phyloP scores from a whole-genome alignment of 2,329 filamentous ascomycete species.

The Lecanoromycetidae sp. region DNA sequence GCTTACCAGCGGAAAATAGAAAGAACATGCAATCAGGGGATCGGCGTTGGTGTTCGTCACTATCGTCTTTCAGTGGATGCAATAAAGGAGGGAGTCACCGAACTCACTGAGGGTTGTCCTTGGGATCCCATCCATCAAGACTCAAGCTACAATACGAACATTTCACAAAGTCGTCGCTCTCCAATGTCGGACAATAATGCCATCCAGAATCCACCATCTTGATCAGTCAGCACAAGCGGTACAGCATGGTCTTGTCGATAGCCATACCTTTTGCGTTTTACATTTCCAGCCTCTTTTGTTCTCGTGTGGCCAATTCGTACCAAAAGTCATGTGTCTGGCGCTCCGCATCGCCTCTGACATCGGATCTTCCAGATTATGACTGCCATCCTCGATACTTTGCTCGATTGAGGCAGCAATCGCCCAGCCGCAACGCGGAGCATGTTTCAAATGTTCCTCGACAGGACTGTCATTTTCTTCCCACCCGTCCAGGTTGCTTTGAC shows the following conservation, averaged over 20 bases:
- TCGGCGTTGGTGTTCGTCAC: slow-evolving; percentile 74
- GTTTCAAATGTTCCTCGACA: slow-evolving; percentile 70
- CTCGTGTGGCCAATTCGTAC: slow-evolving; percentile 79
- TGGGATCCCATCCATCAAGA: slow-evolving; percentile 87
- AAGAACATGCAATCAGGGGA: slow-evolving; percentile 78
- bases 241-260: background rate
- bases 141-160: slow-evolving; percentile 84
- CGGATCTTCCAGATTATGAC: slow-evolving; percentile 57
- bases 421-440: slow-evolving; percentile 76
- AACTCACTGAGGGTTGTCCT: slow-evolving; percentile 72
- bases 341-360: slow-evolving; percentile 56
- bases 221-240: background rate
- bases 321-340: slow-evolving; percentile 74
- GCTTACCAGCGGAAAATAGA: slow-evolving; percentile 43
- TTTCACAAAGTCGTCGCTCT: slow-evolving; percentile 78
- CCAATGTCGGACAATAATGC: slow-evolving; percentile 77
- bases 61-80: slow-evolving; percentile 26
- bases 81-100: background rate
- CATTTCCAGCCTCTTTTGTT: slow-evolving; percentile 77
- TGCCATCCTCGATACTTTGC: slow-evolving; percentile 50
- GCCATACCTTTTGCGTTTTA: slow-evolving; percentile 66
- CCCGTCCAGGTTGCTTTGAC: slow-evolving; percentile 70
- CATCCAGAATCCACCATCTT: slow-evolving; percentile 85
- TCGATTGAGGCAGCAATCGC: slow-evolving; percentile 56
- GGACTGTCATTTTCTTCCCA: slow-evolving; percentile 86